Evolutionary conservation across 306 rosid species (phyloP).

Genomic region (Malus sieversii): DNA sequence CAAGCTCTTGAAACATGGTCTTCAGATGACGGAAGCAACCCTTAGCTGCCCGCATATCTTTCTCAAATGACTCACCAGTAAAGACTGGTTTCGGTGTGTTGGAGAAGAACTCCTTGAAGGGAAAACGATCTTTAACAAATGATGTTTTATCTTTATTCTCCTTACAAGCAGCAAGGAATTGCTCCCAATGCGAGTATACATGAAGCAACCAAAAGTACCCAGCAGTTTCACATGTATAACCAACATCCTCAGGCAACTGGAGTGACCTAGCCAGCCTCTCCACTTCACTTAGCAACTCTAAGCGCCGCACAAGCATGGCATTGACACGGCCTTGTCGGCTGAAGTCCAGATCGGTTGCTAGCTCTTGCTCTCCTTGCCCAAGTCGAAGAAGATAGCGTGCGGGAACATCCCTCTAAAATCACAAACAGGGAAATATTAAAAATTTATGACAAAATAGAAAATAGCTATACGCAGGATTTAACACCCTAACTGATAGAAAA

Average conservation of each 20-base stretch:
- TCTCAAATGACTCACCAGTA: constrained; percentile 78
- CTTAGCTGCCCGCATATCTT: constrained; percentile 80
- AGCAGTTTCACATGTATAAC: constrained; percentile 98
- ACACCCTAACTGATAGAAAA: background rate
- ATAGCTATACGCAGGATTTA: background rate
- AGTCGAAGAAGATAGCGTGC: constrained; percentile 99
- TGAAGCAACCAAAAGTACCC: constrained; percentile 99
- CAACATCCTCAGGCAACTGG: constrained; percentile 93
- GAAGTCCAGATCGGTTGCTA: constrained; percentile 97
- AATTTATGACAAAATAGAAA: background rate
- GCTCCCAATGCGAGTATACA: constrained; percentile 97
- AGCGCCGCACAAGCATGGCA: constrained; percentile 87
- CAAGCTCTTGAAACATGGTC: constrained; percentile 95
- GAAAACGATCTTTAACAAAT: constrained; percentile 78
- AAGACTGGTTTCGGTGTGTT: constrained; percentile 61
- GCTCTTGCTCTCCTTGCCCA: constrained; percentile 99
- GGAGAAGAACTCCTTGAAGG: constrained; percentile 85
- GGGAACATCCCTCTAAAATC: constrained; percentile 89
- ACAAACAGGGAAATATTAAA: background rate
- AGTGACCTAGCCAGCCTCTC: constrained; percentile 96
- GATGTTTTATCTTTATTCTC: constrained; percentile 58
- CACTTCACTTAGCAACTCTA: constrained; percentile 86
- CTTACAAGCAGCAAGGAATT: constrained; percentile 70
- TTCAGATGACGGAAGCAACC: constrained; percentile 91
- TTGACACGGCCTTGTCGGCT: constrained; percentile 98